Base-by-base conservation (phyloP, 768 basidiomycete genomes). In the Agaricus subrufescens region DNA sequence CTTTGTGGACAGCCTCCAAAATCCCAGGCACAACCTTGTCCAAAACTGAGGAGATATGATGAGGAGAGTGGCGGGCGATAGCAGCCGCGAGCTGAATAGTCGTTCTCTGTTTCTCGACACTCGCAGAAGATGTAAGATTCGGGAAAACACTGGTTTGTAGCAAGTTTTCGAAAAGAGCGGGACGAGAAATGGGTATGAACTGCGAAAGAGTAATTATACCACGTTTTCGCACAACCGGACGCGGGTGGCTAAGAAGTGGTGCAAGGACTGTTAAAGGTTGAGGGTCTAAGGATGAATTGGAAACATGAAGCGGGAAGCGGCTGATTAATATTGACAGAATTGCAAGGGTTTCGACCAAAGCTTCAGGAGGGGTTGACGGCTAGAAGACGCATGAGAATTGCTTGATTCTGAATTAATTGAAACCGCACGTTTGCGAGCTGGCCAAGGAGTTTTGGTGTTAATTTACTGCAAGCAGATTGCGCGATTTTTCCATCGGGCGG, bases 211-310 rank as follows among this genome's bases (percentile, higher is more conserved):
- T 91, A 38, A 85, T 75, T 57, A 98, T 94, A 2, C 93, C 90
- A 50, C 94, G 88, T 75, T 98, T 98, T 50, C 95, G 85, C 52
- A 98, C 91, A 0, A 93, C 92, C 9, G 89, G 82, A 3, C 94
- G 86, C 7, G 79, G 65, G 71, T 89, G 90, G n/a, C 76, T 78
- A 46, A 92, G 80, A 30, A 90, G 79, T 38, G 83, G 91, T 0
- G 82, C 87, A 53, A 89, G 80, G 19, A 87, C 84, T 4, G 72
- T 67, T 4, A 94, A 71, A 31, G 92, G 86, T 46, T 79, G 79
- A 14, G 85, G 80, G 46, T 73, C 66, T 51, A 86, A 70, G 39
- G 72, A 70, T 26, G 81, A 71, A 55, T 75, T 74, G 37, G 85
- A 72, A 46, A 93, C 73, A 63, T 87, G 80, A 48, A 76, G 75